Conservation (phyloP, 352 stramenopile species). For the Phytophthora nicotianae region DNA sequence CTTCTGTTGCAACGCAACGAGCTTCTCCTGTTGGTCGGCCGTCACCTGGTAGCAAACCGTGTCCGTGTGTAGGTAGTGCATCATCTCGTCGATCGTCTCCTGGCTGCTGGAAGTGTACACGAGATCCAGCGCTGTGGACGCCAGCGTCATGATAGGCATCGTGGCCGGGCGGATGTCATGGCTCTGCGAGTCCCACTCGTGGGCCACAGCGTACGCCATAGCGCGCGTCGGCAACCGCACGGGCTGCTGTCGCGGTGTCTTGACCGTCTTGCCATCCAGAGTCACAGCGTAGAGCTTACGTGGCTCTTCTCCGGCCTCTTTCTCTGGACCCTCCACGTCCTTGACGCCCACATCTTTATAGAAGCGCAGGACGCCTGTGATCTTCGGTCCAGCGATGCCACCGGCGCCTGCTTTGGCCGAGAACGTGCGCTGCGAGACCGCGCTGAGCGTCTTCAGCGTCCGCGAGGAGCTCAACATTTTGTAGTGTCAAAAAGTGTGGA, state of each 20-base stretch:
- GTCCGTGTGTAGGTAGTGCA: slow-evolving; percentile 89
- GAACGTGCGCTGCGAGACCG: slow-evolving; percentile 40
- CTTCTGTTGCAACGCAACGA: slow-evolving; percentile 81
- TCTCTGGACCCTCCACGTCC: slow-evolving; percentile 42
- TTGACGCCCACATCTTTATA: slow-evolving; percentile 83
- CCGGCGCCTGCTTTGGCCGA: slow-evolving; percentile 54
- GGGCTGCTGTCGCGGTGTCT: slow-evolving; percentile 71
- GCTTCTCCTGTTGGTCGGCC: slow-evolving; percentile 81
- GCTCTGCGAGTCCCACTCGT: slow-evolving; percentile 86
- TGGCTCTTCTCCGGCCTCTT: slow-evolving; percentile 21
- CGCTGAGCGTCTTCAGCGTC: slow-evolving; percentile 24
- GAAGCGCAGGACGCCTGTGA: slow-evolving; percentile 80
- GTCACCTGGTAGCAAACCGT: slow-evolving; percentile 90
- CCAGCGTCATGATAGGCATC: slow-evolving; percentile 90
- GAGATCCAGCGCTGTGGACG: slow-evolving; percentile 80
- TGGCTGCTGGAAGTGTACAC: slow-evolving; percentile 53
- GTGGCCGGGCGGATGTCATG: slow-evolving; percentile 75
- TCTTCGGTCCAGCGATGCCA: slow-evolving; percentile 68
- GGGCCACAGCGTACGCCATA: slow-evolving; percentile 74
- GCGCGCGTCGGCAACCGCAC: slow-evolving; percentile 67
- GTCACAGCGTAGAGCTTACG: slow-evolving; percentile 64
- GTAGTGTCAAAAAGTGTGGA: slow-evolving; percentile 9
- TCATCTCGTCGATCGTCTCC: slow-evolving; percentile 79
- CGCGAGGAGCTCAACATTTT: slow-evolving; percentile 42
- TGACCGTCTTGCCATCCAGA: slow-evolving; percentile 84